phyloP scores from a whole-genome alignment of 2,329 filamentous ascomycete species.

The Xenoacremonium recifei region DNA sequence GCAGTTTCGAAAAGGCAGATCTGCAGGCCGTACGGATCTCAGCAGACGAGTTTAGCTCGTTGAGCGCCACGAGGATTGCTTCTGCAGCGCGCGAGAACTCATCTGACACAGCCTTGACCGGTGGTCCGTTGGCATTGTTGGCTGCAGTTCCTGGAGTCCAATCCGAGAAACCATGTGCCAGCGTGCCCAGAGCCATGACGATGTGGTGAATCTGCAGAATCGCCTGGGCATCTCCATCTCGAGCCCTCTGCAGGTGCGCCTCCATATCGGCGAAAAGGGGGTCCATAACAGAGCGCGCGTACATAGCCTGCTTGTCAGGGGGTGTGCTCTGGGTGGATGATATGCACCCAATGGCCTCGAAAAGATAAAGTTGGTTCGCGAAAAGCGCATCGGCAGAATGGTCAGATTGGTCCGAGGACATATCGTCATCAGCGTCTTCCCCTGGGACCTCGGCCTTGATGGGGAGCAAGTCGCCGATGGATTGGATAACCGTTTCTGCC shows the following conservation, averaged over 20 bases:
- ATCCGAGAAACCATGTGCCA: constrained; percentile 91
- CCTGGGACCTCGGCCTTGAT: constrained; percentile 88
- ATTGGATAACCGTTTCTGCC: constrained; percentile 87
- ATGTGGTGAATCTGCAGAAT: constrained; percentile 91
- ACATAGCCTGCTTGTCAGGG: constrained; percentile 80
- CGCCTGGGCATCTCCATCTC: constrained; percentile 77
- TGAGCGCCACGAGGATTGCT: constrained; percentile 83
- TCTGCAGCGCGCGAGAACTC: constrained; percentile 87
- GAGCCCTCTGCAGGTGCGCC: constrained; percentile 71
- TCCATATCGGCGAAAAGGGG: constrained; percentile 91
- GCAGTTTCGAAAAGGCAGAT: constrained; percentile 85
- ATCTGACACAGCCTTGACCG: constrained; percentile 68
- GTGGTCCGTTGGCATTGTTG: constrained; percentile 44
- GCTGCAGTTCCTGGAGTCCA: constrained; percentile 61
- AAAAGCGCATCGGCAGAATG: constrained; percentile 89
- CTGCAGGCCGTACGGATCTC: constrained; percentile 86
- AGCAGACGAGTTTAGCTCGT: constrained; percentile 76
- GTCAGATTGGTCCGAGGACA: constrained; percentile 91
- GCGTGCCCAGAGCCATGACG: constrained; percentile 90
- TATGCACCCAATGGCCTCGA: constrained; percentile 91
- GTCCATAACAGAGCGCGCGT: constrained; percentile 82
- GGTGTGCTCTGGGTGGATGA: constrained; percentile 78
- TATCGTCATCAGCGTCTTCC: constrained; percentile 79
- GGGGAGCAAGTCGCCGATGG: constrained; percentile 80
- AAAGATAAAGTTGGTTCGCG: constrained; percentile 86